These are phyloP conservation scores for Marasmius sp. DNA, from an alignment of 1,284 basidiomycete genomes.

Conservation along the genomic window DNA sequence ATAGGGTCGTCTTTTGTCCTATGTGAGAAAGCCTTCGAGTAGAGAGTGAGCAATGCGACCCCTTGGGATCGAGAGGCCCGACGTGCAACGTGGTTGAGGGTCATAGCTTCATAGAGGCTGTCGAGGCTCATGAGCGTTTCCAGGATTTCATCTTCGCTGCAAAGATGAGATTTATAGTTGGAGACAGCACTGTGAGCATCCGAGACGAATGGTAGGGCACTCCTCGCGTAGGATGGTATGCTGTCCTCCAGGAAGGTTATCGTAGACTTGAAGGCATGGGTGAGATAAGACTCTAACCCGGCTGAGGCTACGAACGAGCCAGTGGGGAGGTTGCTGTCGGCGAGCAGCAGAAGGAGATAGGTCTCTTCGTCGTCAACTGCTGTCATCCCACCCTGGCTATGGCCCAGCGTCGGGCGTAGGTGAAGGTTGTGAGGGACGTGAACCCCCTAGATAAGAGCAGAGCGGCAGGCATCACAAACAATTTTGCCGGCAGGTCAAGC, in stretches of 20 bases:
- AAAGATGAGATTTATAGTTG: slow-evolving; percentile 11
- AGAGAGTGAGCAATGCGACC: slow-evolving; percentile 88
- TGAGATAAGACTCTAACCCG: slow-evolving; percentile 87
- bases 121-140: slow-evolving; percentile 60
- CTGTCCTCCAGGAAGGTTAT: slow-evolving; percentile 70
- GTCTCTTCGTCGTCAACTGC: slow-evolving; percentile 42
- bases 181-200: slow-evolving; percentile 57
- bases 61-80: slow-evolving; percentile 92
- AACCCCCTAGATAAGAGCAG: too few species aligned
- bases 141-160: slow-evolving; percentile 30
- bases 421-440: background rate
- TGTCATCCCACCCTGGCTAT: background rate
- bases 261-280: slow-evolving; percentile 68
- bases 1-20: slow-evolving; percentile 22
- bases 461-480: too few species aligned
- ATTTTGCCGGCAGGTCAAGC: too few species aligned
- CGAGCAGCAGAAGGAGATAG: slow-evolving; percentile 71
- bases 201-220: slow-evolving; percentile 75
- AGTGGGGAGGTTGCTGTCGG: slow-evolving; percentile 84
- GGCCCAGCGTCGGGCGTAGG: background rate
- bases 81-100: slow-evolving; percentile 86
- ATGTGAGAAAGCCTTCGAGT: slow-evolving; percentile 75
- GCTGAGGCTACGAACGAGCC: slow-evolving; percentile 92
- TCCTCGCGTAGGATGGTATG: slow-evolving; percentile 72
- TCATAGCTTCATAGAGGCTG: slow-evolving; percentile 79